Evolutionary conservation across 2,329 filamentous ascomycete species (phyloP), one percentile per base, ranked within the genome.

Genomic region (Ophiostoma novo-ulmi): DNA sequence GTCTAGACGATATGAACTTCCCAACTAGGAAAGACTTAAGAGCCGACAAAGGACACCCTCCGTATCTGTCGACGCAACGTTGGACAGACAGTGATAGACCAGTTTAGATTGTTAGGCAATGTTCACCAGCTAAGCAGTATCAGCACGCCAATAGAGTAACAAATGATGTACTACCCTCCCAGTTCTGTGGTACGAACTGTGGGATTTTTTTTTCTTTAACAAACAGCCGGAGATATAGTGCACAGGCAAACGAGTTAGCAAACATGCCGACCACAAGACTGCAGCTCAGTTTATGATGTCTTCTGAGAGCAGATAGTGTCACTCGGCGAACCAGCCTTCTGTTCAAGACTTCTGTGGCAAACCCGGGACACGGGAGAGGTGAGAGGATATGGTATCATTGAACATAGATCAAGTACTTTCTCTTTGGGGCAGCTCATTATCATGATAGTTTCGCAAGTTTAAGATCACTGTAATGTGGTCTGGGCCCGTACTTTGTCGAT

Each of bases 21-120:
- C 58, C 22, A 63, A 35, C 13, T 63, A 35, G 58, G 58, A 35
- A 63, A 63, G 58, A 31, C 26, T 31, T 17, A 13, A 63, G 26
- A 13, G 26, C 7, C 58, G 31, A 35, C 13, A 1, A 17, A 17
- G 14, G 14, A 35, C 26, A 63, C 58, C n/a, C 58, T 20, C 26
- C 22, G 26, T 63, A 63, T 63, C 58, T 63, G 5, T 63, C 58
- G 26, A 63, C 58, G 58, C 58, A 63, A 63, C 58, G 58, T 63
- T 35, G 14, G 26, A 63, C 58, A 36, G 26, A 63, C 58, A 63
- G 6, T 22, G 26, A 17, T 63, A 31, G 26, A 14, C 55, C 22
- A 31, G 22, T 22, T 61, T 26, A 20, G 22, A 61, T 26, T 26
- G 26, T 11, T 3, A 6, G 26, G 11, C 55, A 26, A 17, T 26